Base-by-base conservation (phyloP, 129 eudicot species). In the Chrysanthemum lavandulifolium region DNA sequence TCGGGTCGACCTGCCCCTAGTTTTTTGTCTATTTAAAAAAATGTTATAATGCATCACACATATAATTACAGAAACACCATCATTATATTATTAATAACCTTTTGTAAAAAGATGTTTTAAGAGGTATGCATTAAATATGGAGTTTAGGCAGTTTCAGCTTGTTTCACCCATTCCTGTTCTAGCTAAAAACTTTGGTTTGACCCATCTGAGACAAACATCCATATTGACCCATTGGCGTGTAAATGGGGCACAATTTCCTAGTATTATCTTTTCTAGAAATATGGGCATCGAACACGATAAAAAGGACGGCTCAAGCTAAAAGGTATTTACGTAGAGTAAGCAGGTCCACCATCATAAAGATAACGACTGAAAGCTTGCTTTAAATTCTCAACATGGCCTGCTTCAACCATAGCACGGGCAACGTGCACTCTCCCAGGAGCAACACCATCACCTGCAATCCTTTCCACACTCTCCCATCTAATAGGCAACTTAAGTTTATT, bases 391-490 rank as follows among this genome's bases (percentile, higher is more conserved):
- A 90, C 97, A 64, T 90, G 90, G 61, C 98, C 98, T n/a, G 95
- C 98, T 79, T 90, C 98, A 65, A 93, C 92, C 89, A 93, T 63
- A 58, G 98, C 98, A 25, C 98, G 93, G 71, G 98, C 98, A 29
- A 93, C 89, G 31, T 93, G 98, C 71, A 93, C 81, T 81, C 98
- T 84, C 65, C 98, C 98, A 0, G 98, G 98, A 67, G 98, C 98
- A 68, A 87, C 97, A 47, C 95, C 98, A 50, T 71, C 88, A 25
- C 98, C 98, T 33, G 98, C 98, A 70, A 93, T 87, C 85, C 82
- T 87, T 63, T 84, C 79, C 14, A 93, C 96, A 64, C 57, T 85
- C 63, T 93, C 98, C 91, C 94, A 89, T 79, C 79, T 87, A 40
- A 90, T 67, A 60, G 97, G 98, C 82, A 93, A 23, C 82, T 90